Conservation (phyloP, 148 eudicot genomes). For the Arbutus unedo region DNA sequence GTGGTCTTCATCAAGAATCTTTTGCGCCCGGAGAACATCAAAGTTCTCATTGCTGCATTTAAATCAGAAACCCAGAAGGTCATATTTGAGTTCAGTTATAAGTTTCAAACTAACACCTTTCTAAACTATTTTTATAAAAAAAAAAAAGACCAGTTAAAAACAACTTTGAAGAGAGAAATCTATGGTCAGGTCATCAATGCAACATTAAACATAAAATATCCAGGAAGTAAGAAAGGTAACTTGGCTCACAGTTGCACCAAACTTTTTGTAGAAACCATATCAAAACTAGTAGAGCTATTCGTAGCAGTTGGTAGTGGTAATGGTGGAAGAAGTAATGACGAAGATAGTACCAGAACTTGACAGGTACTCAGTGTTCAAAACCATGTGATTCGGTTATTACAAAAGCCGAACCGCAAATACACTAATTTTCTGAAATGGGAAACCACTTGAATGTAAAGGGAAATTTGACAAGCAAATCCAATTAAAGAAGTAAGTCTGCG, state of each 20-base stretch:
- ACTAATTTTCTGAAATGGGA: neutral
- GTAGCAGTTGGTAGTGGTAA: neutral
- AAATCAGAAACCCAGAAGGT: conserved; percentile 13
- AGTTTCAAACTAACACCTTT: neutral
- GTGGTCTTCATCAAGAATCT: conserved; percentile 93
- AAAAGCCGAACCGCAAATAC: neutral
- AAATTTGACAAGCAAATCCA: neutral
- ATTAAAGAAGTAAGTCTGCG: neutral
- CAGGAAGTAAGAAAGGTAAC: neutral
- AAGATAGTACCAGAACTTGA: no score
- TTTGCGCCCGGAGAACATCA: conserved; percentile 81
- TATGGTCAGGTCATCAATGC: neutral
- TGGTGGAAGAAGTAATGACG: neutral
- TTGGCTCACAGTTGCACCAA: neutral
- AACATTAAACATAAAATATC: neutral
- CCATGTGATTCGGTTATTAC: neutral
- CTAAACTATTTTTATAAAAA: neutral
- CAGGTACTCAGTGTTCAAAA: neutral
- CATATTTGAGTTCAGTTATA: neutral
- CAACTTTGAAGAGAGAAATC: neutral
- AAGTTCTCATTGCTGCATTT: conserved; percentile 91
- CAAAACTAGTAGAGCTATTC: neutral
- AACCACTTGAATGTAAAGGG: neutral
- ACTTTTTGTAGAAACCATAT: conserved; percentile 1
- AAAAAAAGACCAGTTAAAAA: conserved; percentile 9